These are phyloP conservation scores for Pseudogymnoascus sp. DNA, from an alignment of 2,329 filamentous ascomycete genomes.

Conservation along the genomic window DNA sequence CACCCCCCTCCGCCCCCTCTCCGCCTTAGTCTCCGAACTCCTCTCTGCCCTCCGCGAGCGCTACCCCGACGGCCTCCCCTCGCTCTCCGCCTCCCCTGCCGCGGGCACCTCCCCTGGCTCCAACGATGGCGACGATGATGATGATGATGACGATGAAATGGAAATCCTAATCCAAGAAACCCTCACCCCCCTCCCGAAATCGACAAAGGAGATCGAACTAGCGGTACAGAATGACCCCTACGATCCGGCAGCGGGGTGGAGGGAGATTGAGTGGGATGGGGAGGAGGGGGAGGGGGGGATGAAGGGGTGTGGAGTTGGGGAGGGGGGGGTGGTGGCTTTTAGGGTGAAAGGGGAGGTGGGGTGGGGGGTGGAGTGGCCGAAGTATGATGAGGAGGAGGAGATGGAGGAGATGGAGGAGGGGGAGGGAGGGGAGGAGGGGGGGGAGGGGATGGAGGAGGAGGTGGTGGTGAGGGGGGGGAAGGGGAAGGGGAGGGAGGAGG, in stretches of 20 bases:
- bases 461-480: constrained; percentile 8
- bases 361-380: constrained; percentile 14
- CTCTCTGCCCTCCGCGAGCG: constrained; percentile 49
- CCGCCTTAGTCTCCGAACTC: constrained; percentile 49
- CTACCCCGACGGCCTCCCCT: constrained; percentile 45
- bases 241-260: constrained; percentile 43
- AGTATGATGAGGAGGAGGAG: constrained; percentile 36
- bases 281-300: constrained; percentile 27
- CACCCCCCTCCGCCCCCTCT: constrained; percentile 48
- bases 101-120: constrained; percentile 11
- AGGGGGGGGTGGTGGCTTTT: constrained; percentile 35
- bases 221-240: constrained; percentile 39
- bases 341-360: constrained; percentile 28
- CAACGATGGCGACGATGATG: constrained; percentile 27
- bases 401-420: constrained; percentile 18
- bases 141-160: constrained; percentile 28
- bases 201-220: constrained; percentile 36
- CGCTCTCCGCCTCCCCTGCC: constrained; percentile 28
- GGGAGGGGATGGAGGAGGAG: constrained; percentile 9
- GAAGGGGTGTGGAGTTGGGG: constrained; percentile 31
- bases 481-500: neutral
- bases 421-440: constrained; percentile 21
- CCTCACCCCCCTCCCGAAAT: constrained; percentile 32
- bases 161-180: constrained; percentile 30
- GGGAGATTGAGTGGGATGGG: constrained; percentile 29